Evolutionary conservation across 2,329 filamentous ascomycete species (phyloP).

Genomic region (Xylariomycetidae sp.): DNA sequence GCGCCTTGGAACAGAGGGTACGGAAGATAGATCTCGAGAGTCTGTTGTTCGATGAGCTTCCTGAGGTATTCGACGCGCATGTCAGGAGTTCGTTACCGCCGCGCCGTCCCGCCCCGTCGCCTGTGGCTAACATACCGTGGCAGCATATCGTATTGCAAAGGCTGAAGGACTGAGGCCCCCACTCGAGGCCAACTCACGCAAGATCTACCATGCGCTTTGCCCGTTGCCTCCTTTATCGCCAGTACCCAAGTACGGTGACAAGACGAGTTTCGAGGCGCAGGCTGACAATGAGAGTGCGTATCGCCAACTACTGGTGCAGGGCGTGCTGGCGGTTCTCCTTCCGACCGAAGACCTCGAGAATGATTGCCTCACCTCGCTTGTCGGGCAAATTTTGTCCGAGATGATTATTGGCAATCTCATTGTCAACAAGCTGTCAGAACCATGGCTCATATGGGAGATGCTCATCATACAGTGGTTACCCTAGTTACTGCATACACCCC

Average conservation of each 20-base stretch:
- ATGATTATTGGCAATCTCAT: slow-evolving; percentile 81
- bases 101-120: slow-evolving; percentile 1
- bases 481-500: no score
- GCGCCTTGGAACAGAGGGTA: slow-evolving; percentile 79
- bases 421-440: slow-evolving; percentile 74
- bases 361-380: slow-evolving; percentile 72
- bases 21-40: slow-evolving; percentile 77
- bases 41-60: slow-evolving; percentile 80
- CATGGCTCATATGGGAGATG: slow-evolving; percentile 82
- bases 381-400: slow-evolving; percentile 83
- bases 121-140: slow-evolving; percentile 10
- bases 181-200: slow-evolving; percentile 54
- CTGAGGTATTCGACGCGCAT: slow-evolving; percentile 74
- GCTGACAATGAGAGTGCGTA: slow-evolving; percentile 74
- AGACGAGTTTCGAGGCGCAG: slow-evolving; percentile 52
- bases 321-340: slow-evolving; percentile 73
- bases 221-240: slow-evolving; percentile 78
- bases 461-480: no score
- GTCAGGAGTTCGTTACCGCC: slow-evolving; percentile 56
- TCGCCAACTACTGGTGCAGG: slow-evolving; percentile 81
- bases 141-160: slow-evolving; percentile 69
- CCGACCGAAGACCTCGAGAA: slow-evolving; percentile 92
- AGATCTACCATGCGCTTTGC: slow-evolving; percentile 77
- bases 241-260: slow-evolving; percentile 54
- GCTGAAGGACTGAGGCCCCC: slow-evolving; percentile 51